Evolutionary conservation across 192 early-diverging fungal species (phyloP).

Genomic region (Entomortierella chlamydospora): DNA sequence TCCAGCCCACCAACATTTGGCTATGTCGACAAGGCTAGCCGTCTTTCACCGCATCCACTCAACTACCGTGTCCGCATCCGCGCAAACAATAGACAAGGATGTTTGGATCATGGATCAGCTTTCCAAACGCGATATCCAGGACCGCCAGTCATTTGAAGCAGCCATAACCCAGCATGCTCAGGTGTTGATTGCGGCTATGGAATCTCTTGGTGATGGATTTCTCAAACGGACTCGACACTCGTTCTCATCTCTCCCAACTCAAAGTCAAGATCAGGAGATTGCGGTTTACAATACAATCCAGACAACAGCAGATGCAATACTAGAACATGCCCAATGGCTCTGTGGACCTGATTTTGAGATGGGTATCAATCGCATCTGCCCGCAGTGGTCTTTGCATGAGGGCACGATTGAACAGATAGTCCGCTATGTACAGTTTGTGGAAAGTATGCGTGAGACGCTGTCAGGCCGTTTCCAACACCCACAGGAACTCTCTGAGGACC

Average conservation of each 20-base stretch:
- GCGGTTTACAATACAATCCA: constrained; percentile 33
- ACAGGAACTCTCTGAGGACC: constrained; percentile 33
- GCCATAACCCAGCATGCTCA: constrained; percentile 16
- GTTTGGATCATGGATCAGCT: constrained; percentile 36
- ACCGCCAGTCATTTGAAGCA: constrained; percentile 29
- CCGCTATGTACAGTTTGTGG: constrained; percentile 45
- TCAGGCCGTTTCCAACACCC: constrained; percentile 46
- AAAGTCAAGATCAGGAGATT: constrained; percentile 29
- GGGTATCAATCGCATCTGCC: constrained; percentile 46
- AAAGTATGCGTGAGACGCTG: constrained; percentile 46
- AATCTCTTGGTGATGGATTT: not conserved
- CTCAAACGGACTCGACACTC: not conserved
- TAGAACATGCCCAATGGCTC: constrained; percentile 42
- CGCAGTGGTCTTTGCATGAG: constrained; percentile 35
- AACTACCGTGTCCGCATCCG: constrained; percentile 20
- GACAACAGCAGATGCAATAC: constrained; percentile 17
- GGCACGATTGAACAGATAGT: constrained; percentile 37
- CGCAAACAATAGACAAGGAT: constrained; percentile 37
- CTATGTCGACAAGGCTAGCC: constrained; percentile 39
- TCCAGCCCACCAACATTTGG: constrained; percentile 15
- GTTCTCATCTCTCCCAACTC: not conserved
- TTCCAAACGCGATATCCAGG: constrained; percentile 12
- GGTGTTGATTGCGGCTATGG: constrained; percentile 1
- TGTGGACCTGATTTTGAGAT: constrained; percentile 50
- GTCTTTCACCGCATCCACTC: constrained; percentile 37